These are phyloP conservation scores for Boletus reticuloceps DNA, from an alignment of 768 basidiomycete species.

Conservation along the genomic window DNA sequence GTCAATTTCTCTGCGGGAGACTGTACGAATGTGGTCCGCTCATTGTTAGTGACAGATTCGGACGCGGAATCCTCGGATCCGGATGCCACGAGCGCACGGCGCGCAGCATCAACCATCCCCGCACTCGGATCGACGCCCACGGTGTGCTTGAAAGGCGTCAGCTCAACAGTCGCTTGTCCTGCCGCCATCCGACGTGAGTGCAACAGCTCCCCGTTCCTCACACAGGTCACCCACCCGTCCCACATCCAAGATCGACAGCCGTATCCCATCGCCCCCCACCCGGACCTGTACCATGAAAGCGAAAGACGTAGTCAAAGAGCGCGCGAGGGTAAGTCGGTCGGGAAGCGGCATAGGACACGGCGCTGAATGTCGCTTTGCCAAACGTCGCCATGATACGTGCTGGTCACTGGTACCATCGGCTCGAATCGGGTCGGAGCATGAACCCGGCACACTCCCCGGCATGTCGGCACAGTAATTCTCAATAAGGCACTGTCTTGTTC, in stretches of 20 bases:
- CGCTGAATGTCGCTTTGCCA: slow-evolving; percentile 66
- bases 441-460: no score
- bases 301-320: slow-evolving; percentile 61
- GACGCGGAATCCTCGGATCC: background rate
- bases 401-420: no score
- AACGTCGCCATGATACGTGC: slow-evolving; percentile 65
- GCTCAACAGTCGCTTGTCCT: slow-evolving; percentile 71
- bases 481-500: no score
- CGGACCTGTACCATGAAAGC: slow-evolving; percentile 44
- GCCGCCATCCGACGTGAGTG: background rate
- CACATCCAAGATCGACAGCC: slow-evolving; percentile 79
- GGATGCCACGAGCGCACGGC: slow-evolving; percentile 12
- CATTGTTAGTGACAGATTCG: no score
- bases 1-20: slow-evolving; percentile 54
- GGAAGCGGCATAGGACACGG: slow-evolving; percentile 60
- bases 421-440: no score
- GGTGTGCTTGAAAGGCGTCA: slow-evolving; percentile 57
- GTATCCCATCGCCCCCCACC: slow-evolving; percentile 41
- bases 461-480: no score
- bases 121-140: slow-evolving; percentile 71
- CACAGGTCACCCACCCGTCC: slow-evolving; percentile 55
- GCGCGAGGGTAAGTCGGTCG: slow-evolving; percentile 71
- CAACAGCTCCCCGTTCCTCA: background rate
- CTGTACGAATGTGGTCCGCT: slow-evolving; percentile 34
- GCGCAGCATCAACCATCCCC: slow-evolving; percentile 65